Evolutionary conservation across 2,329 filamentous ascomycete species (phyloP).

Genomic region (Penicillium corylophilum): DNA sequence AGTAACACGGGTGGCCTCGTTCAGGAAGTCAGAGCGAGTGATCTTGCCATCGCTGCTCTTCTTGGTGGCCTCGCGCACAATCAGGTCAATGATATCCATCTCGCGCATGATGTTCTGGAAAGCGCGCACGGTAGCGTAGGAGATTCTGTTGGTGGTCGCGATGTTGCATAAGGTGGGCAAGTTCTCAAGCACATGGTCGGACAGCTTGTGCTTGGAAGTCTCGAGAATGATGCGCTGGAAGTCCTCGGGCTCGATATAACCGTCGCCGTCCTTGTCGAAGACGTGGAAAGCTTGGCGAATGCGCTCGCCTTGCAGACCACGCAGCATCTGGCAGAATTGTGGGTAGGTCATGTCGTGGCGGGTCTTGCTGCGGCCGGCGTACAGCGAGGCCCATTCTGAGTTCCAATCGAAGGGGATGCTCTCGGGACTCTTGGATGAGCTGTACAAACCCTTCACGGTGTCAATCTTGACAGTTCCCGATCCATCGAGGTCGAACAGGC

Average conservation of each 20-base stretch:
- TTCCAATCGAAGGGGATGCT: conserved; percentile 96
- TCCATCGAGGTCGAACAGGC: conserved; percentile 85
- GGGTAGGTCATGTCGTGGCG: conserved; percentile 90
- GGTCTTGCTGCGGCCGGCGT: conserved; percentile 83
- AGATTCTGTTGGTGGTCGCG: conserved; percentile 85
- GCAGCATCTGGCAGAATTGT: conserved; percentile 97
- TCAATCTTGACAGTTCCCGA: conserved; percentile 87
- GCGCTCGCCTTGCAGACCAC: conserved; percentile 91
- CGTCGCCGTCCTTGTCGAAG: conserved; percentile 88
- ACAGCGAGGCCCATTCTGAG: conserved; percentile 92
- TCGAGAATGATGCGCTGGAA: conserved; percentile 96
- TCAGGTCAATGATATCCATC: conserved; percentile 95
- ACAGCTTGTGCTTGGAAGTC: conserved; percentile 92
- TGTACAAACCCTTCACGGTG: conserved; percentile 79
- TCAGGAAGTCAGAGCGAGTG: conserved; percentile 87
- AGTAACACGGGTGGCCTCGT: conserved; percentile 86
- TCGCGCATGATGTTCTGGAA: conserved; percentile 98
- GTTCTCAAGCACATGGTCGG: conserved; percentile 89
- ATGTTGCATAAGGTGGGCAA: conserved; percentile 94
- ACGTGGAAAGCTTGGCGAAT: conserved; percentile 92
- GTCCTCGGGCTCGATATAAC: conserved; percentile 91
- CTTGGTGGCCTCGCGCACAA: conserved; percentile 79
- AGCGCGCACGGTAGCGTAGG: conserved; percentile 93
- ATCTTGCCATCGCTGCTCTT: conserved; percentile 90
- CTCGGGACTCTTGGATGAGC: conserved; percentile 79